These are phyloP conservation scores for Brassica carinata DNA, from an alignment of 345 rosid genomes.

Conservation along the genomic window DNA sequence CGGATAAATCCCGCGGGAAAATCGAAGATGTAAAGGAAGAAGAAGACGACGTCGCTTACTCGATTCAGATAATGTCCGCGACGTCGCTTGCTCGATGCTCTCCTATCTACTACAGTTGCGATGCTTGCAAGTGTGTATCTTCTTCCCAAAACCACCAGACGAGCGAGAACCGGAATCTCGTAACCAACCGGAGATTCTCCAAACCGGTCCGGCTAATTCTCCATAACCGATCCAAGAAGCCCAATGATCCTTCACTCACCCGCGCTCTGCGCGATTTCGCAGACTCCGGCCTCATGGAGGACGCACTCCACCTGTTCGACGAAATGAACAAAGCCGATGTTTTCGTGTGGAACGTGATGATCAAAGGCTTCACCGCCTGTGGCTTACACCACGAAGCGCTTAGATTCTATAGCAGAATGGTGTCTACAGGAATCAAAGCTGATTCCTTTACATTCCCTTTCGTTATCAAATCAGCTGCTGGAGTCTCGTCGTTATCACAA, in stretches of 20 bases:
- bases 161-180: conserved; percentile 5
- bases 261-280: conserved; percentile 35
- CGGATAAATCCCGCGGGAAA: conserved; percentile 40
- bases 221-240: background rate
- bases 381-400: conserved; percentile 55
- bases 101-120: conserved; percentile 32
- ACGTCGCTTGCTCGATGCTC: conserved; percentile 19
- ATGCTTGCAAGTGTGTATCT: conserved; percentile 31
- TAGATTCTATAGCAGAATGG: conserved; percentile 53
- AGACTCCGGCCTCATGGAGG: conserved; percentile 49
- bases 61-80: conserved; percentile 38
- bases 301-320: conserved; percentile 70
- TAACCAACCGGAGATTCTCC: conserved; percentile 26
- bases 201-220: conserved; percentile 12
- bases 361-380: conserved; percentile 53
- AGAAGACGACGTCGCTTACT: background rate
- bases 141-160: conserved; percentile 35
- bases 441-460: conserved; percentile 71
- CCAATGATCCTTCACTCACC: conserved; percentile 31
- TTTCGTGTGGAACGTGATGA: conserved; percentile 65
- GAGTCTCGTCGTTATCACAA: conserved; percentile 38
- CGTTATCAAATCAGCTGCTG: conserved; percentile 68
- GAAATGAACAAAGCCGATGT: conserved; percentile 56
- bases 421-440: conserved; percentile 43
- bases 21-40: conserved; percentile 17